Evolutionary conservation across 371 early-diverging fungal species (phyloP).

Genomic region (Mucor velutinosus): DNA sequence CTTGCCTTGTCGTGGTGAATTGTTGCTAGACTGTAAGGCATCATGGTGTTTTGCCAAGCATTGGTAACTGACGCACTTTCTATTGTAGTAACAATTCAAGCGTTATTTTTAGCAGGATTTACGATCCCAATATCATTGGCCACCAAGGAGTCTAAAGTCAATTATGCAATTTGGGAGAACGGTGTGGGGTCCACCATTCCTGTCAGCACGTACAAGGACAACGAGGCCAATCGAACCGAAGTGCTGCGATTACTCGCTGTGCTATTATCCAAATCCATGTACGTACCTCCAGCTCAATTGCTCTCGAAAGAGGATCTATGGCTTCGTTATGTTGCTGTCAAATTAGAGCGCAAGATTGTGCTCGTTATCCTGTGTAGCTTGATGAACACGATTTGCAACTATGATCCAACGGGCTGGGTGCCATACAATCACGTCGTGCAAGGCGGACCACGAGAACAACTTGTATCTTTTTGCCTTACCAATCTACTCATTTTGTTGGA

Average conservation of each 20-base stretch:
- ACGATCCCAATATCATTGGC: slow-evolving; percentile 70
- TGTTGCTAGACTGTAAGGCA: slow-evolving; percentile 33
- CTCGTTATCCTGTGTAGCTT: slow-evolving; percentile 80
- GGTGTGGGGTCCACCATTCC: slow-evolving; percentile 71
- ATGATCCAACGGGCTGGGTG: slow-evolving; percentile 85
- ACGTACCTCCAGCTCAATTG: slow-evolving; percentile 66
- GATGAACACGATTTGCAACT: slow-evolving; percentile 77
- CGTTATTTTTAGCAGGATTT: slow-evolving; percentile 78
- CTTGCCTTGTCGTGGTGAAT: slow-evolving; percentile 37
- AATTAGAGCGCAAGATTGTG: slow-evolving; percentile 74
- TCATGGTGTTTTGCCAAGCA: neutral
- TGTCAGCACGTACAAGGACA: slow-evolving; percentile 71
- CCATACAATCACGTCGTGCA: slow-evolving; percentile 86
- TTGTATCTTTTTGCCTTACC: slow-evolving; percentile 72
- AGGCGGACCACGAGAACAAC: slow-evolving; percentile 69
- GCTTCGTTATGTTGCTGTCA: slow-evolving; percentile 57
- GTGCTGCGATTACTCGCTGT: slow-evolving; percentile 75
- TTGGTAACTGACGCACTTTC: neutral
- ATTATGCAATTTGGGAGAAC: slow-evolving; percentile 84
- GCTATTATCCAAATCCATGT: slow-evolving; percentile 80
- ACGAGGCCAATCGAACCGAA: slow-evolving; percentile 74
- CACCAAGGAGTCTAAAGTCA: slow-evolving; percentile 53
- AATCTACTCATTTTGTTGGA: slow-evolving; percentile 73
- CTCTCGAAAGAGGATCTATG: slow-evolving; percentile 61
- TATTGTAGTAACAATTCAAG: slow-evolving; percentile 35